Percentiles rank a stretch among this genome's conserved stretches.
These are phyloP conservation scores for Penicillium egyptiacum DNA, from an alignment of 495 filamentous ascomycete genomes.

Conservation along the genomic window DNA sequence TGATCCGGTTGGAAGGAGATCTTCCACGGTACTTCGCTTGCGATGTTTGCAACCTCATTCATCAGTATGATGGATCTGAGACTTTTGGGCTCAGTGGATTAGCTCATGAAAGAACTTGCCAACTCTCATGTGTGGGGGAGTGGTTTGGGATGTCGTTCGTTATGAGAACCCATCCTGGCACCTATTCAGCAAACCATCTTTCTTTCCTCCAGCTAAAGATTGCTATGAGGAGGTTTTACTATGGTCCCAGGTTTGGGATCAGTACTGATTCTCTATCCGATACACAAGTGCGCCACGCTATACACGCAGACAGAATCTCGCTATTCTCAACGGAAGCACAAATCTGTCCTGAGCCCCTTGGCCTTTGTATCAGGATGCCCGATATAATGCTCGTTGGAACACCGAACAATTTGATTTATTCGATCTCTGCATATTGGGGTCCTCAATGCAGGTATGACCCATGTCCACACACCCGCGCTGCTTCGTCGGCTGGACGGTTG, in stretches of 20 bases:
- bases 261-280: constrained; percentile 10
- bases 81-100: constrained; percentile 12
- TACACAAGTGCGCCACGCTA: constrained; percentile 5
- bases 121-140: constrained; percentile 7
- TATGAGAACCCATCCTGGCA: neutral
- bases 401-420: neutral
- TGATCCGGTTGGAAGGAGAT: constrained; percentile 17
- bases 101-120: constrained; percentile 4
- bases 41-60: constrained; percentile 17
- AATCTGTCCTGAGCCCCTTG: constrained; percentile 5
- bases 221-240: constrained; percentile 14
- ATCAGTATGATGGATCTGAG: constrained; percentile 21
- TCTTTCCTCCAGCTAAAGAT: constrained; percentile 2
- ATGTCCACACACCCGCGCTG: no score
- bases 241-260: constrained; percentile 11
- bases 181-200: neutral
- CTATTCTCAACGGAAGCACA: constrained; percentile 9
- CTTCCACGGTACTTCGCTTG: constrained; percentile 19
- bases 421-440: no score
- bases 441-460: no score
- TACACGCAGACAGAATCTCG: neutral
- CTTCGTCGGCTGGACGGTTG: no score
- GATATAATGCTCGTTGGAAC: constrained; percentile 8
- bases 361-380: constrained; percentile 3
- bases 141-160: neutral